These are phyloP conservation scores for Solanum boliviense DNA, from an alignment of 257 asterid species.

Conservation along the genomic window DNA sequence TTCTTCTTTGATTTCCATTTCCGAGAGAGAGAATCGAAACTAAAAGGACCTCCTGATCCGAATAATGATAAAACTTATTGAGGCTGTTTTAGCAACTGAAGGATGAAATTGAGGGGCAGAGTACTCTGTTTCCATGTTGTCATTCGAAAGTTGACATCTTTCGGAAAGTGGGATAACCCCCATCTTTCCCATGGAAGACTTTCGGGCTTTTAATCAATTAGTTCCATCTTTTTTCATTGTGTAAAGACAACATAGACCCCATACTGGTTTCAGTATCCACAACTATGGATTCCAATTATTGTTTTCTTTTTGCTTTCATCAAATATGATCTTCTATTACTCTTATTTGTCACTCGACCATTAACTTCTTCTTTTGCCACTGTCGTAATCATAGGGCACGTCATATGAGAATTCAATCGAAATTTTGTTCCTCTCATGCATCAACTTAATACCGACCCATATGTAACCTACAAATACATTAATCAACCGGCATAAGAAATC, in stretches of 20 bases:
- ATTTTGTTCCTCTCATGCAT: neutral
- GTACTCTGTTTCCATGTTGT: constrained; percentile 4
- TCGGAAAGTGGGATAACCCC: too few relatives aligned
- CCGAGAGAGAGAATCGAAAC: constrained; percentile 42
- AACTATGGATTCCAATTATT: neutral
- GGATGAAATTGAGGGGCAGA: neutral
- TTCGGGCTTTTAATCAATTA: too few relatives aligned
- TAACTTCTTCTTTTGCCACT: neutral
- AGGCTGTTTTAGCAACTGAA: constrained; percentile 44
- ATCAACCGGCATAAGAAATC: neutral
- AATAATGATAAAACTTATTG: constrained; percentile 56
- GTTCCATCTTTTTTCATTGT: too few relatives aligned
- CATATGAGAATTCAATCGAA: neutral
- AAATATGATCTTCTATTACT: neutral
- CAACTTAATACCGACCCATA: neutral
- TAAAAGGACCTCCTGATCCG: constrained; percentile 68
- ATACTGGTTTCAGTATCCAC: neutral
- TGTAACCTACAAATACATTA: neutral
- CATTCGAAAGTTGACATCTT: too few relatives aligned
- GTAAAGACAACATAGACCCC: neutral
- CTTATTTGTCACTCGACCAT: neutral
- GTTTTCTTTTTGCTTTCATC: neutral
- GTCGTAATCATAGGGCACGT: neutral
- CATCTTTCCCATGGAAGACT: too few relatives aligned
- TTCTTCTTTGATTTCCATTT: constrained; percentile 32